Base-by-base conservation (phyloP, 2,329 filamentous ascomycete species). In the Aspergillus versicolor region DNA sequence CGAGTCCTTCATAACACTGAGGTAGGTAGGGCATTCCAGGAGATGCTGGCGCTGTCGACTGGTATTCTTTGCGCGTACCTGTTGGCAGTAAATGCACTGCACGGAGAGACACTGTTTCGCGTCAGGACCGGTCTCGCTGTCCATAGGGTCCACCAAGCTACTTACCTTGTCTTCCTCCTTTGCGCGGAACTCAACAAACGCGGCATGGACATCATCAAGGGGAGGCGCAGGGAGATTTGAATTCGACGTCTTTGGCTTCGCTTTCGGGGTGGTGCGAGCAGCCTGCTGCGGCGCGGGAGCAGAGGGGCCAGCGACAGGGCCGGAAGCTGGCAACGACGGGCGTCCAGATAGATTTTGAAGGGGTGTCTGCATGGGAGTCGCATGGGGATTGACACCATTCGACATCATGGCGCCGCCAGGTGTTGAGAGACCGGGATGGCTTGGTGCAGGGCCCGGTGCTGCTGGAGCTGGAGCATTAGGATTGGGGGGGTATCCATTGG, bases 1-100 rank as follows among this genome's bases (percentile, higher is more conserved):
- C 1, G 77, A 78, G 57, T 81, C 79, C 62, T 80, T 80, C 78
- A 81, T 81, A 38, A 80, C 78, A 63, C 78, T 80, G 19, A 80
- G 74, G 59, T 81, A 81, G 51, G 77, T 79, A 5, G 75, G 72
- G 50, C 77, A 80, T 65, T 80, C 77, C n/a, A 79, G 67, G 22
- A 80, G 68, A 64, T 80, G 77, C 60, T 80, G 77, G 37, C 77
- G 76, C 63, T 80, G 77, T 59, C 77, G 73, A 63, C 77, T 79
- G n/a, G 77, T 80, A 58, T 80, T 80, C 67, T 80, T 80, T 8
- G 77, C 77, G 63, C 77, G 73, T 46, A 80, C 76, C 65, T 79
- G 77, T 61, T 80, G 77, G 66, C 77, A 80, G 63, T 79, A 80
- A 55, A 80, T 80, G 62, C 77, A 80, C 70, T 80, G 77, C 34